Evolutionary conservation across 192 early-diverging fungal species (phyloP).

Genomic region (Coemansia erecta): DNA sequence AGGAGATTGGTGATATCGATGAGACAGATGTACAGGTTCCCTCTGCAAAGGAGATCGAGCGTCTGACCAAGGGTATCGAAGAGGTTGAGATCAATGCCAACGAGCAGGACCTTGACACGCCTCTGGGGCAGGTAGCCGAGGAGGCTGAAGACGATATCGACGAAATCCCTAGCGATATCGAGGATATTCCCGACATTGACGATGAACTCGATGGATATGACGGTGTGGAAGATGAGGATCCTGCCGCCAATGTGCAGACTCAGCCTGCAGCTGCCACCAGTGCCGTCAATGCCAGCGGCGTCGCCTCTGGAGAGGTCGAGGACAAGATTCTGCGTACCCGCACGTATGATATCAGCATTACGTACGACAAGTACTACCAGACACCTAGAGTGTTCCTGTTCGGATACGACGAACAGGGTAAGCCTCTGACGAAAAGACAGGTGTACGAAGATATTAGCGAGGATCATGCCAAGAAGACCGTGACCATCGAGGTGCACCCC

Average conservation of each 20-base stretch:
- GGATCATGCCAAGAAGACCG: constrained; percentile 99
- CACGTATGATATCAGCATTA: constrained; percentile 98
- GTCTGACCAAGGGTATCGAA: constrained; percentile 65
- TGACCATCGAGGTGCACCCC: constrained; percentile 96
- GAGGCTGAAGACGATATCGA: constrained; percentile 58
- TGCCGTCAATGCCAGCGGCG: not conserved
- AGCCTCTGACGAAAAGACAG: constrained; percentile 81
- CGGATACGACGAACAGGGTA: constrained; percentile 88
- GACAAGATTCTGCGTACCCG: constrained; percentile 85
- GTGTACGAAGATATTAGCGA: constrained; percentile 98
- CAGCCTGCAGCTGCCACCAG: constrained; percentile 8
- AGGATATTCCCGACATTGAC: constrained; percentile 91
- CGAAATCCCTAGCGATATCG: constrained; percentile 77
- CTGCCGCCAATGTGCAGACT: constrained; percentile 45
- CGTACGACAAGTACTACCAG: constrained; percentile 99
- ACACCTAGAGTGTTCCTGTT: constrained; percentile 97
- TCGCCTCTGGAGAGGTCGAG: constrained; percentile 28
- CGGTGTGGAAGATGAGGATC: constrained; percentile 77
- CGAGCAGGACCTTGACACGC: constrained; percentile 50
- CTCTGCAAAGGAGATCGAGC: constrained; percentile 50
- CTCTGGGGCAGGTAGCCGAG: constrained; percentile 40
- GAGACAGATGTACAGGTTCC: constrained; percentile 43
- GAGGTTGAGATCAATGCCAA: constrained; percentile 55
- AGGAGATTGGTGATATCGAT: constrained; percentile 58
- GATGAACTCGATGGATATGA: constrained; percentile 64